Evolutionary conservation across 2,329 filamentous ascomycete species (phyloP), one percentile per base, ranked within the genome.

Genomic region (Trichoderma polysporum): DNA sequence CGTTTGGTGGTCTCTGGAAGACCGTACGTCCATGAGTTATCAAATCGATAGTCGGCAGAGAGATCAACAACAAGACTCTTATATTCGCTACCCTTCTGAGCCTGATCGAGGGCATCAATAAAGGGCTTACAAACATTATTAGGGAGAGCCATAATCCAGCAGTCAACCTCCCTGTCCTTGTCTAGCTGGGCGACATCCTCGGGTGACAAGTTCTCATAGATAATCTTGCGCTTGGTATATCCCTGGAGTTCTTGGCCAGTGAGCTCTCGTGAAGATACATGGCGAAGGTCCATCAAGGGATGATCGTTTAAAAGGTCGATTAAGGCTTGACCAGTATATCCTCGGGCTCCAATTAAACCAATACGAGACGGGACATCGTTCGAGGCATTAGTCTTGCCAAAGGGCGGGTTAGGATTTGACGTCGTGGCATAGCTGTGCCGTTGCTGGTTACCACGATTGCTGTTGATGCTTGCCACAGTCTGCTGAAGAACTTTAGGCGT

Each of bases 11-110:
- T 84, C 80, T 98, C 94, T 17, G 93, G 93, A 4, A 97, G 88
- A 72, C 92, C 93, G 75, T 97, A 97, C 15, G 17, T 33, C 35
- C 73, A 76, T n/a, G n/a, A n/a, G 66, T 84, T 81, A 75, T 97
- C 91, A 77, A 97, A 98, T 59, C 94, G 90, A 80, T 97, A 96
- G 81, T 99, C 95, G 68, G 95, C 95, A n/a, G 93, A 97, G 39
- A 99, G 86, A 77, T 99, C 95, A 53, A 99, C 85, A 72, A 98
- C 91, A 47, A 98, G 83, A 72, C 91, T 93, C n/a, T n/a, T n/a
- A n/a, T n/a, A n/a, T 69, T 84, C 82, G 67, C 77, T 73, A 10
- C 76, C 75, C 17, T 41, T 82, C 75, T n/a, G n/a, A n/a, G n/a
- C n/a, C n/a, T 90, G 86, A 73, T 94, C 87, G 62, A 98, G 87